Evolutionary conservation across 495 filamentous ascomycete species (phyloP), one percentile per base, ranked within the genome.

Genomic region (Annulohypoxylon stygium): DNA sequence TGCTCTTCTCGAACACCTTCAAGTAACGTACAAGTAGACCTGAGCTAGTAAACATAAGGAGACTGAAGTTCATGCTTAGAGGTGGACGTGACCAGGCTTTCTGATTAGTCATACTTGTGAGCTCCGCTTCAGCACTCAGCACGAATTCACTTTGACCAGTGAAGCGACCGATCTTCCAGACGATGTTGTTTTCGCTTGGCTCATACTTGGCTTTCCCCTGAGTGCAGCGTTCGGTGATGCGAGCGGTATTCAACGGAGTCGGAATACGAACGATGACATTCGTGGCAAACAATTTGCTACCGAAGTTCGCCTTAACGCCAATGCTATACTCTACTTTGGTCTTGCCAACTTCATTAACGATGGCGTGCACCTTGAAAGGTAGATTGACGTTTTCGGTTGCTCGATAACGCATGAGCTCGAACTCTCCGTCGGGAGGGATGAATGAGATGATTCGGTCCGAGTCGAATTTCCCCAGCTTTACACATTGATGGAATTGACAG

Each of bases 351-450:
- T 99, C 97, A 78, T 97, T 97, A 75, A 99, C 96, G 75, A 98
- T 99, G 69, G 95, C 95, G 79, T 98, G 97, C 61, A 99, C 94
- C 81, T 97, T 97, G 88, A 99, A 99, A 7, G 97, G 97, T 14
- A 99, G 86, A 79, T 99, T 99, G 78, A 99, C 95, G 78, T 99
- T 98, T 81, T 99, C 97, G 20, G 96, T 98, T n/a, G 97, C 95
- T 70, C 97, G 93, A 83, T 99, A 99, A 20, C 94, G 91, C 97
- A 99, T 99, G 64, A 99, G 88, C 84, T 99, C 97, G 82, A 99
- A 99, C 76, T 98, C 95, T 70, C 97, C 97, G 82, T 99, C 97
- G 26, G 97, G 97, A 39, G 97, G 97, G 37, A 99, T 90, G 82
- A 99, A 99, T 23, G 91, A 95, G 81, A 99, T 99, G 79, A 97